Evolutionary conservation across 257 asterid species (phyloP).

Genomic region (Eucommia ulmoides): DNA sequence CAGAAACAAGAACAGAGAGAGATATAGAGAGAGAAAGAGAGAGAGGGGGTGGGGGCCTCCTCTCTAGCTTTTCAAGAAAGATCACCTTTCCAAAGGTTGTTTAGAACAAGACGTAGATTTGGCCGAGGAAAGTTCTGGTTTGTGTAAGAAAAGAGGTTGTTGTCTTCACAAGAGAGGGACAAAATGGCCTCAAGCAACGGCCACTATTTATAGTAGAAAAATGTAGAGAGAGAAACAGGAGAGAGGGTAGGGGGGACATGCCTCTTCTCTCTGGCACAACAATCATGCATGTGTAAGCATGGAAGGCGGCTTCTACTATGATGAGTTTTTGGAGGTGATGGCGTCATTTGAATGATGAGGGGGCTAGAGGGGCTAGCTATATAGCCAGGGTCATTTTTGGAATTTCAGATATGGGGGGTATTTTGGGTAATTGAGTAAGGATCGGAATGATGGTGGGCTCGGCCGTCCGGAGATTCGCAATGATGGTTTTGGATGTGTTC

Average conservation of each 20-base stretch:
- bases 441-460: slow-evolving; percentile 28
- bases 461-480: slow-evolving; percentile 65
- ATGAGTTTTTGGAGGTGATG: slow-evolving; percentile 26
- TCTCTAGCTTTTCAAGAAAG: slow-evolving; percentile 33
- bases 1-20: slow-evolving; percentile 2
- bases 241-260: slow-evolving; percentile 13
- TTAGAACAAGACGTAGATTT: slow-evolving; percentile 14
- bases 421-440: slow-evolving; percentile 8
- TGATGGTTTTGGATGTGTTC: slow-evolving; percentile 76
- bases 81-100: slow-evolving; percentile 45
- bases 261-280: slow-evolving; percentile 27
- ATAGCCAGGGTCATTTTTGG: background rate
- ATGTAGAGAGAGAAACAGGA: slow-evolving; percentile 18
- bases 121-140: slow-evolving; percentile 9
- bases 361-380: background rate
- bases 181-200: slow-evolving; percentile 10
- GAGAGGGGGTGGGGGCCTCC: slow-evolving; percentile 21
- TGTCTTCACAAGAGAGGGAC: slow-evolving; percentile 17
- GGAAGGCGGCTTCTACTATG: slow-evolving; percentile 46
- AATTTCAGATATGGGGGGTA: too few relatives aligned
- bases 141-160: slow-evolving; percentile 3
- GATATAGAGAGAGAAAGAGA: slow-evolving; percentile 1
- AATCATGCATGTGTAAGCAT: slow-evolving; percentile 73
- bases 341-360: slow-evolving; percentile 56
- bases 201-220: slow-evolving; percentile 45